Evolutionary conservation across 2,329 filamentous ascomycete genomes (phyloP).

Genomic region (Fusarium sarcochroum): DNA sequence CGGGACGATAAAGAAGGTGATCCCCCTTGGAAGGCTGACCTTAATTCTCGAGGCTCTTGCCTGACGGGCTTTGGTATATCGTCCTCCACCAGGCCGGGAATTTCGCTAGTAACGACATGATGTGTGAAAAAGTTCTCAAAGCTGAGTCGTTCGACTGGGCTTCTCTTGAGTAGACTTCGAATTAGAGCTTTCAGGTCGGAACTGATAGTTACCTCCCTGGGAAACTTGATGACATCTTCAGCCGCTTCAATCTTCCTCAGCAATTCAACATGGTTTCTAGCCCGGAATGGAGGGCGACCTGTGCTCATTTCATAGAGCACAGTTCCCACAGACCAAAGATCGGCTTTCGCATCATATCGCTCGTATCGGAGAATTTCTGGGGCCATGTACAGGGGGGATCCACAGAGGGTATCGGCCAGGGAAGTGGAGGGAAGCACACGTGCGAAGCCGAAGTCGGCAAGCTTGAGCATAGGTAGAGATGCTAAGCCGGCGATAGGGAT

Average conservation of each 20-base stretch:
- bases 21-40: conserved; percentile 52
- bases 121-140: conserved; percentile 90
- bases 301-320: conserved; percentile 96
- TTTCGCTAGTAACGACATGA: conserved; percentile 78
- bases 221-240: conserved; percentile 88
- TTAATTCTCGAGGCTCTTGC: conserved; percentile 58
- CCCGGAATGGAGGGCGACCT: conserved; percentile 90
- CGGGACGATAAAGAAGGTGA: conserved; percentile 47
- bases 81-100: conserved; percentile 85
- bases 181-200: conserved; percentile 86
- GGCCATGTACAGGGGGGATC: conserved; percentile 98
- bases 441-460: conserved; percentile 99
- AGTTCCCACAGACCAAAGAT: conserved; percentile 97
- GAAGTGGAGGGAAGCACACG: conserved; percentile 91
- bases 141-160: conserved; percentile 85
- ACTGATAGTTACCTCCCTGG: conserved; percentile 78
- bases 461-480: conserved; percentile 94
- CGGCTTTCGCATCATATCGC: conserved; percentile 96
- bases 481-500: conserved; percentile 84
- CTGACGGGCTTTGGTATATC: conserved; percentile 68
- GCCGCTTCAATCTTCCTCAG: conserved; percentile 91
- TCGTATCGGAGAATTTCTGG: conserved; percentile 98
- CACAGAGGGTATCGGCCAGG: conserved; percentile 94
- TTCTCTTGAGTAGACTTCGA: conserved; percentile 84
- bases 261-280: conserved; percentile 94